These are phyloP conservation scores for Umbelopsis isabellina DNA, from an alignment of 192 early-diverging fungal genomes.

Conservation along the genomic window DNA sequence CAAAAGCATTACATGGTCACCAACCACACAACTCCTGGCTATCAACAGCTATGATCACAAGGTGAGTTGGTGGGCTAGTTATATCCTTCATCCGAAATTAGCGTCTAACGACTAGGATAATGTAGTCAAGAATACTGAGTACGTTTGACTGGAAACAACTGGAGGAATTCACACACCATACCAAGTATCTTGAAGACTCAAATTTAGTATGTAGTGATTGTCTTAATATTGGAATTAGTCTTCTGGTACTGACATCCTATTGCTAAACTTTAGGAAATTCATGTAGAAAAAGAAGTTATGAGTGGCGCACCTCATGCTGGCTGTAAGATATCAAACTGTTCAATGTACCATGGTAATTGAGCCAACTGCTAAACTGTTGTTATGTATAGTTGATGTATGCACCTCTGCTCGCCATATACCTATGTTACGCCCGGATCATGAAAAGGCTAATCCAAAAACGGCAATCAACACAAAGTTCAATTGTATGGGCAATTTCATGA, in stretches of 20 bases:
- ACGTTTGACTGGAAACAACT: conserved; percentile 72
- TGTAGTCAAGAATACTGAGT: conserved; percentile 64
- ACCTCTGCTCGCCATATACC: conserved; percentile 37
- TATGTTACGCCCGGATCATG: conserved; percentile 58
- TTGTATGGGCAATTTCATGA: conserved; percentile 64
- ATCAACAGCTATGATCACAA: conserved; percentile 88
- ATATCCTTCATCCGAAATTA: background rate
- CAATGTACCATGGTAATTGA: background rate
- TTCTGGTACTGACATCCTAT: background rate
- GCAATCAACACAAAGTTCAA: conserved; percentile 57
- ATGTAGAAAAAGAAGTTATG: conserved; percentile 23
- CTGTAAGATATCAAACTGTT: background rate
- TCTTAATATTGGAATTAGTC: background rate
- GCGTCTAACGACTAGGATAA: conserved; percentile 4
- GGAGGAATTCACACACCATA: conserved; percentile 63
- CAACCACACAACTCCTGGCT: conserved; percentile 74
- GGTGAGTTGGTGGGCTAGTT: conserved; percentile 40
- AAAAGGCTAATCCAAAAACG: conserved; percentile 72
- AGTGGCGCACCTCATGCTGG: background rate
- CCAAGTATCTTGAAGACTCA: conserved; percentile 33
- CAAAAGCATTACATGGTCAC: conserved; percentile 75
- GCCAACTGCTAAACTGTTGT: background rate
- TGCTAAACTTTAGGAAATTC: conserved; percentile 17
- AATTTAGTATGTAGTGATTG: background rate
- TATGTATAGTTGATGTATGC: background rate